A percentile compares a stretch with the other conserved stretches of the same genome.
Conservation (phyloP, 441 rosid genomes). For the Euphorbia celastroides region DNA sequence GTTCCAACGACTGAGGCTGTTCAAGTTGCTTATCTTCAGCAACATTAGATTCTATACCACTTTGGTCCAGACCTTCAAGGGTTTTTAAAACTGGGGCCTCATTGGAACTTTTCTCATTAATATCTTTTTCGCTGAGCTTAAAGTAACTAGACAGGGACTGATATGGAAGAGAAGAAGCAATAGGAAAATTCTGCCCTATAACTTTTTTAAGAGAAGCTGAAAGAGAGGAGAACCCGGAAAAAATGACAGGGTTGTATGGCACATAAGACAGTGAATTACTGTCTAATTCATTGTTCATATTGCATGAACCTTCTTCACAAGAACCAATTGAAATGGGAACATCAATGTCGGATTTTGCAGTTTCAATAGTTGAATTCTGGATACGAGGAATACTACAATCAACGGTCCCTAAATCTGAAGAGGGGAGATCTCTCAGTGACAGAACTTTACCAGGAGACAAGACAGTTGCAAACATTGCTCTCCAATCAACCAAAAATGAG, state of each 20-base stretch:
- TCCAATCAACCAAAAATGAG: conserved; percentile 80
- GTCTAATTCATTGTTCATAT: conserved; percentile 29
- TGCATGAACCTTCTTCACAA: conserved; percentile 28
- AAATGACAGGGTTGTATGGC: conserved; percentile 71
- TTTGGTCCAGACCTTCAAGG: conserved; percentile 26
- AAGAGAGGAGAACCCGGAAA: conserved; percentile 72
- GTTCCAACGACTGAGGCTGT: conserved; percentile 24
- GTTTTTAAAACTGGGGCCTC: conserved; percentile 36
- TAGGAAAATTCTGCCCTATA: conserved; percentile 40
- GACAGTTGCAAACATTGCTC: conserved; percentile 74
- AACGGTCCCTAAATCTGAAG: conserved; percentile 29
- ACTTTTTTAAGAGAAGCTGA: conserved; percentile 72
- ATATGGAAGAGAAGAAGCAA: conserved; percentile 35
- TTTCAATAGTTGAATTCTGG: conserved; percentile 25
- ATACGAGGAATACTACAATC: conserved; percentile 23
- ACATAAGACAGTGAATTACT: conserved; percentile 48
- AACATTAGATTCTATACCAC: conserved; percentile 32
- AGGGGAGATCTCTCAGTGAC: conserved; percentile 23
- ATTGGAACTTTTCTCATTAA: conserved; percentile 28
- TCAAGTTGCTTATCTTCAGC: conserved; percentile 36
- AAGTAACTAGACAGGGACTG: conserved; percentile 55
- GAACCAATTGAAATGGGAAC: conserved; percentile 48
- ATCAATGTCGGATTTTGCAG: conserved; percentile 28
- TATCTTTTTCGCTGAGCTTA: conserved; percentile 40
- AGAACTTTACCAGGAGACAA: conserved; percentile 32